These are phyloP conservation scores for Fragaria nilgerrensis DNA, from an alignment of 306 rosid genomes.

Conservation along the genomic window DNA sequence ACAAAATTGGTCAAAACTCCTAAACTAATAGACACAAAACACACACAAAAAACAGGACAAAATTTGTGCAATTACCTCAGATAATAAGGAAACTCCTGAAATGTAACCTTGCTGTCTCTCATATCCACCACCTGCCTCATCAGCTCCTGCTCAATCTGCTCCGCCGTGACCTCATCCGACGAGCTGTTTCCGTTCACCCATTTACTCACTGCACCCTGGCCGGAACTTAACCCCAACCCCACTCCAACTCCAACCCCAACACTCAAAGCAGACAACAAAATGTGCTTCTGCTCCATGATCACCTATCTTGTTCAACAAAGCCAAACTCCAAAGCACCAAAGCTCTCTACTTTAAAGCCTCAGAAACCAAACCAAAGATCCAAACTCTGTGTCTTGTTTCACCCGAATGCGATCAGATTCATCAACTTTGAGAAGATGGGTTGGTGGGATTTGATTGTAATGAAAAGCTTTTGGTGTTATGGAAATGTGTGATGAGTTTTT, in stretches of 20 bases:
- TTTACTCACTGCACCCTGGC: conserved; percentile 57
- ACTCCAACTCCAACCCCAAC: conserved; percentile 97
- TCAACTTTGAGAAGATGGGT: conserved; percentile 24
- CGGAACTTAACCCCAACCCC: conserved; percentile 81
- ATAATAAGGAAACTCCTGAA: conserved; percentile 80
- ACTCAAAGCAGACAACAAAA: conserved; percentile 87
- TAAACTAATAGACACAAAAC: background rate
- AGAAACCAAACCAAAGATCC: conserved; percentile 4
- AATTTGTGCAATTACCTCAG: conserved; percentile 53
- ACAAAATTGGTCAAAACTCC: background rate
- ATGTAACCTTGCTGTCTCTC: conserved; percentile 50
- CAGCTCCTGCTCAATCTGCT: conserved; percentile 71
- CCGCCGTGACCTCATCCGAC: conserved; percentile 57
- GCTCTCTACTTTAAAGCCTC: background rate
- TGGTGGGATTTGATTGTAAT: conserved; percentile 25
- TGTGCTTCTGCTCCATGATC: conserved; percentile 87
- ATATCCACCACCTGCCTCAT: conserved; percentile 60
- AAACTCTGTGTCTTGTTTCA: conserved; percentile 7
- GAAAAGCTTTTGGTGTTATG: background rate
- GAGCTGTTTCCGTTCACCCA: conserved; percentile 71
- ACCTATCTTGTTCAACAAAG: background rate
- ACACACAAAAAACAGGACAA: background rate
- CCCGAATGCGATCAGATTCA: conserved; percentile 32
- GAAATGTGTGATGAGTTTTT: conserved; percentile 7
- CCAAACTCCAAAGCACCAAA: background rate